Evolutionary conservation across 2,329 filamentous ascomycete species (phyloP), one percentile per base, ranked within the genome.

Genomic region (Verticillium tricorpus): DNA sequence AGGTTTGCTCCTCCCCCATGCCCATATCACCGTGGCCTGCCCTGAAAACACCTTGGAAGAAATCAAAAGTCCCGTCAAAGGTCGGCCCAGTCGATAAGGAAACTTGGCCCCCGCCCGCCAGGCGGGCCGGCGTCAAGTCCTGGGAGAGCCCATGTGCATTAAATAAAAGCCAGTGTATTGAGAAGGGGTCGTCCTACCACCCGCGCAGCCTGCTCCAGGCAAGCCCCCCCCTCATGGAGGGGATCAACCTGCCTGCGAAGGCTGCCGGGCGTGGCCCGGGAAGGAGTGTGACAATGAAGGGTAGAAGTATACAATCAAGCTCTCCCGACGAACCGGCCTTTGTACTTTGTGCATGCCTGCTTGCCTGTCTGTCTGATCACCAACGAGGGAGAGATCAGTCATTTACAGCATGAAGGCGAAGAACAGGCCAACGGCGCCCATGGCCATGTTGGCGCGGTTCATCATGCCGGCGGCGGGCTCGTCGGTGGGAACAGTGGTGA

Each of bases 331-430:
- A 19, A 56, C 54, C 54, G 62, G 64, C 45, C 59, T 58, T 50
- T 59, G n/a, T 64, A 32, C 52, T 40, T 19, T n/a, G 17, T n/a
- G 17, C 17, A 9, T 50, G 17, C 40, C 40, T 50, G 40, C 40
- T n/a, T 50, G 17, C 8, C 40, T 22, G 54, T 56, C 14, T 32
- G 25, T 31, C 25, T 34, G 54, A 31, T 56, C 54, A 56, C 17
- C 54, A 19, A 4, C 25, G 54, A 34, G 9, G 15, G 54, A 56
- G 15, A 25, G 5, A 34, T 17, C 54, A 28, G 35, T 25, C 37
- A n/a, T 34, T 66, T 65, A 65, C 56, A 66, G 58, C 59, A 66
- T 52, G 61, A 62, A 65, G 56, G 64, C 60, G 61, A 65, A 63
- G 63, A 66, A 59, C 32, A 66, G 64, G 9, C 64, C 64, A 37